Percentiles rank a stretch among this genome's conserved stretches.
Conservation (phyloP, 208 protist species). For the Trypanosoma mega region DNA sequence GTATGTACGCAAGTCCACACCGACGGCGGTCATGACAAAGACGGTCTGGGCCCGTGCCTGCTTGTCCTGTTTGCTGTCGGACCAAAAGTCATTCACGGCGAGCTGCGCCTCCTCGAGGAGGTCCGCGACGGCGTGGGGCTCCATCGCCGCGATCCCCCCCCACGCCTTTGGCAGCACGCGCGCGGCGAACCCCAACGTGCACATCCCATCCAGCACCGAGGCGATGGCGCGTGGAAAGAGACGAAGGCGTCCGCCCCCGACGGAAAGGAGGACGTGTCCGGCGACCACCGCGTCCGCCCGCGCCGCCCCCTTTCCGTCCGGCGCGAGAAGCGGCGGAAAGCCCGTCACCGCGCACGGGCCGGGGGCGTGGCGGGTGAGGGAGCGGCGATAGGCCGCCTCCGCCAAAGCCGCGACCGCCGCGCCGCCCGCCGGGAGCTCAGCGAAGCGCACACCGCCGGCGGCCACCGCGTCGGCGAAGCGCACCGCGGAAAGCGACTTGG, state of each 20-base stretch:
- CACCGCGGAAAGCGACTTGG: constrained; percentile 28
- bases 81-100: constrained; percentile 83
- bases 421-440: constrained; percentile 67
- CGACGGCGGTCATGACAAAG: constrained; percentile 83
- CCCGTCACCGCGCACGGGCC: constrained; percentile 42
- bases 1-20: constrained; percentile 65
- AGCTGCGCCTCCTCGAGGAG: constrained; percentile 78
- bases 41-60: constrained; percentile 58
- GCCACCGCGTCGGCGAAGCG: constrained; percentile 59
- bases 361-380: constrained; percentile 63
- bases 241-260: constrained; percentile 38
- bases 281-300: constrained; percentile 75
- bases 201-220: constrained; percentile 70
- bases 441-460: constrained; percentile 60
- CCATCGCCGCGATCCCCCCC: constrained; percentile 38
- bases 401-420: constrained; percentile 58
- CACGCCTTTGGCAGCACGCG: constrained; percentile 62
- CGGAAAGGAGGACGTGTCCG: constrained; percentile 77
- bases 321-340: constrained; percentile 73
- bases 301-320: constrained; percentile 18
- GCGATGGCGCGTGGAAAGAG: constrained; percentile 65
- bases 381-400: constrained; percentile 78
- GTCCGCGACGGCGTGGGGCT: constrained; percentile 57
- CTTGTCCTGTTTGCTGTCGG: constrained; percentile 77
- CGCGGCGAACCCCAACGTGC: constrained; percentile 58